phyloP scores from a whole-genome alignment of 1,284 basidiomycete species.

The Sparassis latifolia region DNA sequence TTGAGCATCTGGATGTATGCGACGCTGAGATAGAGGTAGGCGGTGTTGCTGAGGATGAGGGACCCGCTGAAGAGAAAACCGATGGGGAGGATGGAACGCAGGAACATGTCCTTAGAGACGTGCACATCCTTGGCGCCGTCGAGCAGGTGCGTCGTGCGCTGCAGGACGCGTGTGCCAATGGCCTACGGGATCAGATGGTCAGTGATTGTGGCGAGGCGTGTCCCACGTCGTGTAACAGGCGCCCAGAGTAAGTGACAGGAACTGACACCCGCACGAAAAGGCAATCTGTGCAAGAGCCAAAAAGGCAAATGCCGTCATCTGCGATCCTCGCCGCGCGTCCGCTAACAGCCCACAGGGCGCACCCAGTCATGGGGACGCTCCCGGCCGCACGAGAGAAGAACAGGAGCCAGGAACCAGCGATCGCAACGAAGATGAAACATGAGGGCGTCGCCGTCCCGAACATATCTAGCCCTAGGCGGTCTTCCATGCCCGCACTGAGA shows the following conservation, averaged over 20 bases:
- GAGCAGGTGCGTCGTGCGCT: constrained; percentile 84
- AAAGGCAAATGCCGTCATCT: background rate
- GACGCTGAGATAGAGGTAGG: constrained; percentile 88
- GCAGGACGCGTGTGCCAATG: constrained; percentile 83
- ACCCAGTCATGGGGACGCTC: too few relatives aligned
- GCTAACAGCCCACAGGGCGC: too few relatives aligned
- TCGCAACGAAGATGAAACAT: background rate
- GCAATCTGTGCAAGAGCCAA: background rate
- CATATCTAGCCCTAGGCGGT: too few relatives aligned
- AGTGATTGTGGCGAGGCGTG: background rate
- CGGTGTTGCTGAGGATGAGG: constrained; percentile 90
- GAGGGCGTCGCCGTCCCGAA: too few relatives aligned
- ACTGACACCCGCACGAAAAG: too few relatives aligned
- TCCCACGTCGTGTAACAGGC: background rate
- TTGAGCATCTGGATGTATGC: constrained; percentile 99
- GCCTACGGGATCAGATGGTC: constrained; percentile 40
- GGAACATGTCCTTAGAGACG: constrained; percentile 78
- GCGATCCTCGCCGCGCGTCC: too few relatives aligned
- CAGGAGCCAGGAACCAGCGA: background rate
- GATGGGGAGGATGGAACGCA: constrained; percentile 89
- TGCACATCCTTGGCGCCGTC: constrained; percentile 86
- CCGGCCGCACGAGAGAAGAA: background rate
- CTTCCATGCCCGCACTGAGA: too few relatives aligned
- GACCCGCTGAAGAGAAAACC: constrained; percentile 89
- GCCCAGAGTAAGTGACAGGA: background rate